These are phyloP conservation scores for Hibiscus tridactylites DNA, from an alignment of 345 rosid genomes.

Conservation along the genomic window DNA sequence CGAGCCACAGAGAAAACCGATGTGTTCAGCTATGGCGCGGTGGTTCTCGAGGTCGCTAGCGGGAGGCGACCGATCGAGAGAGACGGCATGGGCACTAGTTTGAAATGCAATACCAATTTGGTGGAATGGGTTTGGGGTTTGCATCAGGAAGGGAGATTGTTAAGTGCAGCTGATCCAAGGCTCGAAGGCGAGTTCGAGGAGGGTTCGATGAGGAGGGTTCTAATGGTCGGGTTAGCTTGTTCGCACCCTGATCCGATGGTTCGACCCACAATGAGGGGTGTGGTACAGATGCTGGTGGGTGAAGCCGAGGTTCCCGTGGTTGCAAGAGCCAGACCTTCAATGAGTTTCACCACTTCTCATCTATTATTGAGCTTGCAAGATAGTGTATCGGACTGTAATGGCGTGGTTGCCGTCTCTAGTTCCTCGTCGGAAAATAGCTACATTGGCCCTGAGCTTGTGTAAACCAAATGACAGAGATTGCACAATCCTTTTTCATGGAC, in stretches of 20 bases:
- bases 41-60: constrained; percentile 76
- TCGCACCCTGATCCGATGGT: constrained; percentile 82
- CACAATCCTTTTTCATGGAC: constrained; percentile 1
- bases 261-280: constrained; percentile 78
- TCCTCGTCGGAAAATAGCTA: constrained; percentile 54
- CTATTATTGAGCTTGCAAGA: constrained; percentile 75
- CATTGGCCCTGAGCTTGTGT: constrained; percentile 28
- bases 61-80: constrained; percentile 84
- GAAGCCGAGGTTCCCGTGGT: constrained; percentile 77
- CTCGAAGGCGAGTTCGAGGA: constrained; percentile 52
- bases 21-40: constrained; percentile 88
- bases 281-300: constrained; percentile 87
- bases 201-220: constrained; percentile 51
- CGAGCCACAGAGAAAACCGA: constrained; percentile 89
- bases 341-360: constrained; percentile 80
- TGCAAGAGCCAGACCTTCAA: constrained; percentile 67
- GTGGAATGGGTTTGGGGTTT: constrained; percentile 98
- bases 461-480: neutral
- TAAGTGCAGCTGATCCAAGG: constrained; percentile 62
- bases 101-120: constrained; percentile 39
- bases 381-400: constrained; percentile 85
- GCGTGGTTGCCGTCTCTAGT: constrained; percentile 33
- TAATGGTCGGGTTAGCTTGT: constrained; percentile 83
- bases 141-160: constrained; percentile 65
- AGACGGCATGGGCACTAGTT: constrained; percentile 27